Conservation (phyloP, 495 filamentous ascomycete species). For the Oidiodendron maius region DNA sequence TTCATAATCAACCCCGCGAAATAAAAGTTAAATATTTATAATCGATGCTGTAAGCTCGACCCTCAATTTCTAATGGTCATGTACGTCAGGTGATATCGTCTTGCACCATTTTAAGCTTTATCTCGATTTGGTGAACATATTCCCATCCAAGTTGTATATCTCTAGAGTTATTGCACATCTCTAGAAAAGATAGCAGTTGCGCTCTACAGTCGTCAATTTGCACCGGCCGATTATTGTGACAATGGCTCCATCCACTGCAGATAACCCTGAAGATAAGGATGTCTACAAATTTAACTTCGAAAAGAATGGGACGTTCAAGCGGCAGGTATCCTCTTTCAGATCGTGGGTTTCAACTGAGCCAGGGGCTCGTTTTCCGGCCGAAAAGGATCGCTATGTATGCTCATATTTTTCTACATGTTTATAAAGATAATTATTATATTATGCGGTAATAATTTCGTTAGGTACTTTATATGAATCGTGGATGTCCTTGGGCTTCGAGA, state of each 20-base stretch:
- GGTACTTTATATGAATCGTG: neutral
- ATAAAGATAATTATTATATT: conserved; percentile 18
- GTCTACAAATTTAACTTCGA: neutral
- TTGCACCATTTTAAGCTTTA: too few relatives aligned
- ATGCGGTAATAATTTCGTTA: neutral
- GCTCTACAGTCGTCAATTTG: too few relatives aligned
- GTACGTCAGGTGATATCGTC: too few relatives aligned
- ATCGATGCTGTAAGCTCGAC: too few relatives aligned
- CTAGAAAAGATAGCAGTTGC: too few relatives aligned
- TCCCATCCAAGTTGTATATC: too few relatives aligned
- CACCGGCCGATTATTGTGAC: too few relatives aligned
- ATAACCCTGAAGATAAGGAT: neutral
- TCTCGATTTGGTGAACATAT: too few relatives aligned
- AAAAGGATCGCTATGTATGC: conserved; percentile 61
- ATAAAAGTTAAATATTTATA: too few relatives aligned
- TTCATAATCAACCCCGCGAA: too few relatives aligned
- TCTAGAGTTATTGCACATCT: too few relatives aligned
- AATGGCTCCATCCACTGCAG: neutral
- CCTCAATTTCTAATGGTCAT: too few relatives aligned
- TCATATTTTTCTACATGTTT: conserved; percentile 55
- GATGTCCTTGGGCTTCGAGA: conserved; percentile 46
- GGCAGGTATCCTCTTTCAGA: conserved; percentile 1
- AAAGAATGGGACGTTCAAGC: neutral
- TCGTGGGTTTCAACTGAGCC: conserved; percentile 25
- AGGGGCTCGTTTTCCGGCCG: conserved; percentile 52